Evolutionary conservation across 2,329 filamentous ascomycete species (phyloP), one percentile per base, ranked within the genome.

Genomic region (Diaporthe sp.): DNA sequence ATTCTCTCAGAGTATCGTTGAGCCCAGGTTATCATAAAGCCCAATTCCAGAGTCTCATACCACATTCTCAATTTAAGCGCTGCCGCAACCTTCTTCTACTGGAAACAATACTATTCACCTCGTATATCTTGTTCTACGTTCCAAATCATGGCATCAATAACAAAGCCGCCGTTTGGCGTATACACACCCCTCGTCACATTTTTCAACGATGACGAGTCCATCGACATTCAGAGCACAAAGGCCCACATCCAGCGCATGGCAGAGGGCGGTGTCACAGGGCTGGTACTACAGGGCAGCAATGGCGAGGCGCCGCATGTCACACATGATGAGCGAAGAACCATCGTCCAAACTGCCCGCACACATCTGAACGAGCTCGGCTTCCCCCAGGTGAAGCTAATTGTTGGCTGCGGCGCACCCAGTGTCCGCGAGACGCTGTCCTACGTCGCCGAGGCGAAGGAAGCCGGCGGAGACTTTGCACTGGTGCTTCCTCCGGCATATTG

Each of bases 291-390:
- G 37, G 68, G 68, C 15, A 55, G 46, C 68, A 71, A 71, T 39
- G 68, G 68, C 28, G 68, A 71, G n/a, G 68, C 68, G n/a, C 68
- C 68, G 37, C 68, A 71, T 25, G 44, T 71, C 31, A 42, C 37
- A 28, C 68, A 71, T 37, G 37, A 42, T 13, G 68, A 71, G 51
- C 28, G 68, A 37, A 49, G 51, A 22, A 22, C 9, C 4, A 39
- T 71, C 10, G 25, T 58, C 17, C 51, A 55, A 0, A 55, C 51
- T 19, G 68, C 51, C 37, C 37, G 44, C 12, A 42, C 46, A 22
- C 15, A 53, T 28, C 68, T 71, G 9, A 17, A 71, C n/a, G 13
- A 71, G 5, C 37, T 55, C 10, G 51, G 68, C 46, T 37, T 34
- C 19, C 28, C 25, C n/a, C 44, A 37, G 0, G 68, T 42, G 31